Evolutionary conservation across 495 filamentous ascomycete genomes (phyloP), one percentile per base, ranked within the genome.

Genomic region (Neurospora terricola): DNA sequence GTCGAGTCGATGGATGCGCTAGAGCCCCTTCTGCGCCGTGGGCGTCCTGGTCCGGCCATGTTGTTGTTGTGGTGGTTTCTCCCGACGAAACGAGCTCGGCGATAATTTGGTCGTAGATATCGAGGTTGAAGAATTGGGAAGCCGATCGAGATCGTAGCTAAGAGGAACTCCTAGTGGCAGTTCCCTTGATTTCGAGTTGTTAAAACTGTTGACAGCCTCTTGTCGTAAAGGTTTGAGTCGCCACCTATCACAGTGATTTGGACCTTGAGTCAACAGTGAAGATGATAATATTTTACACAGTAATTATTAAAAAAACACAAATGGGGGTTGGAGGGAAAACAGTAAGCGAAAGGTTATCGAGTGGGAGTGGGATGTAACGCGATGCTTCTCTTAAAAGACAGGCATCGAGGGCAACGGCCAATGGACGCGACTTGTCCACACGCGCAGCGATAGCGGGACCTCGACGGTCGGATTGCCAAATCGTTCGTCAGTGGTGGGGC

Each of bases 41-140:
- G 77, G 69, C 81, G 82, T 48, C 82, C 77, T 70, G 74, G 23
- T 59, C 48, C 48, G 21, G 48, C 76, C 83, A 84, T 84, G 70
- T 40, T 77, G 69, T 30, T 5, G 34, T 34, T 34, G 3, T 34
- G 6, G 21, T 30, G 6, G 21, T 30, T 27, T 59, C 43, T 2
- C 10, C 23, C 23, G 11, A 59, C 21, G 48, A 14, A 59, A 59
- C 4, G 21, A n/a, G 48, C 2, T 59, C 48, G 12, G 48, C 3
- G 5, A 11, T 48, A 5, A 12, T 23, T 11, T 48, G 48, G 2
- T 30, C 23, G 23, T 30, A 30, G 23, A 30, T 59, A 30, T 59
- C 23, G 11, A 30, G 48, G 23, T 14, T 48, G 11, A 30, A 30
- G 11, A 54, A 27, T 5, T 5, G 45, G 45, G 18, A 54, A 54